Conservation (phyloP, 1,139 yeast genomes). For the Taphrina wiesneri region DNA sequence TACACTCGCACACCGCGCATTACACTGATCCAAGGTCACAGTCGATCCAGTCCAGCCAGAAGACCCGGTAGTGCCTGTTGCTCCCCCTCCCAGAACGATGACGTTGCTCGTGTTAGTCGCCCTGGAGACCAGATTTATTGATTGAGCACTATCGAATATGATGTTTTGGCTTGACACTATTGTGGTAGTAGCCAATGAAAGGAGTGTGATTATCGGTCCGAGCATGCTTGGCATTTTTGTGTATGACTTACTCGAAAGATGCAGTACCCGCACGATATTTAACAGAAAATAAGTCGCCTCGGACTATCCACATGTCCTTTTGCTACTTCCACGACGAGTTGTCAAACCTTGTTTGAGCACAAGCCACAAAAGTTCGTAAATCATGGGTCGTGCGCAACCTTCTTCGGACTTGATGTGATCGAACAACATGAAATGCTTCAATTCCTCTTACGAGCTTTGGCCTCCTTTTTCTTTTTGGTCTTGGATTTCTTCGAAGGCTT, state of each 20-base stretch:
- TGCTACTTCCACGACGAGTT: background rate
- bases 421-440: background rate
- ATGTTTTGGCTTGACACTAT: background rate
- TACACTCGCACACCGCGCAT: constrained; percentile 19
- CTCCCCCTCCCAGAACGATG: constrained; percentile 2
- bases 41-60: constrained; percentile 8
- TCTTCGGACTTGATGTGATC: too few species aligned
- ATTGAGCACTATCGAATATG: background rate
- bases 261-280: background rate
- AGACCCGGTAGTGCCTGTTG: background rate
- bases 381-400: constrained; percentile 1
- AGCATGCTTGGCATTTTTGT: background rate
- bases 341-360: constrained; percentile 8
- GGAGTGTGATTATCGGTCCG: background rate
- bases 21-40: constrained; percentile 26
- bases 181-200: background rate
- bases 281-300: background rate
- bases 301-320: too few species aligned
- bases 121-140: background rate
- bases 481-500: background rate
- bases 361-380: background rate
- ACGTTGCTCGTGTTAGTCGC: background rate
- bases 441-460: constrained; percentile 16
- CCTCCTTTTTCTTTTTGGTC: constrained; percentile 11
- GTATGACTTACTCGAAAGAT: background rate